These are phyloP conservation scores for Conidiobolus incongruus DNA, from an alignment of 371 early-diverging fungal species.

Conservation along the genomic window DNA sequence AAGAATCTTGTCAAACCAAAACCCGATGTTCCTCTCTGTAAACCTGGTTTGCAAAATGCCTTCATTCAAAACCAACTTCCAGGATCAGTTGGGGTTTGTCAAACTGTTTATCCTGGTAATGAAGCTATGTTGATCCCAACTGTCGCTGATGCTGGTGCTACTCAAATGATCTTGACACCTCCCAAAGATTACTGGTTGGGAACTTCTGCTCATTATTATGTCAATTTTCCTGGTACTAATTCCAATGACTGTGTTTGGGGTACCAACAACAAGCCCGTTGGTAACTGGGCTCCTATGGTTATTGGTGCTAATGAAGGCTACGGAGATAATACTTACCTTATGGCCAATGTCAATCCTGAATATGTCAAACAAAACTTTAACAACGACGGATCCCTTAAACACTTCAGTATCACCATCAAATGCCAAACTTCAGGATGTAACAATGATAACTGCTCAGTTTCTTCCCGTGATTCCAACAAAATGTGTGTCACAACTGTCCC, in stretches of 20 bases:
- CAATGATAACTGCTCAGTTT: not conserved
- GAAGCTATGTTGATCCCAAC: slow-evolving; percentile 6
- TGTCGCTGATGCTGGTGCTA: not conserved
- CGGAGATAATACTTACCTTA: not conserved
- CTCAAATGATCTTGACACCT: not conserved
- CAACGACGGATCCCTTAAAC: no score
- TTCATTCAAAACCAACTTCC: not conserved
- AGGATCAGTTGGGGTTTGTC: slow-evolving; percentile 1
- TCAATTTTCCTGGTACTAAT: slow-evolving; percentile 1
- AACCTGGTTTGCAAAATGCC: not conserved
- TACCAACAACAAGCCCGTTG: not conserved
- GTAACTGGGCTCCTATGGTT: slow-evolving; percentile 6
- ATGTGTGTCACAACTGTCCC: not conserved
- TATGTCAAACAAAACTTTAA: not conserved
- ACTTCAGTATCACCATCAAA: not conserved
- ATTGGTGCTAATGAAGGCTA: slow-evolving; percentile 3
- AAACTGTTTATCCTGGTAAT: slow-evolving; percentile 6
- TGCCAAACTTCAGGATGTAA: not conserved
- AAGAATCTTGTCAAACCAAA: not conserved
- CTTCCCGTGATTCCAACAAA: not conserved
- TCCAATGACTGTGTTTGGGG: not conserved
- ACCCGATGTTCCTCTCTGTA: slow-evolving; percentile 1
- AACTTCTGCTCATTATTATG: slow-evolving; percentile 5
- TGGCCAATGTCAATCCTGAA: slow-evolving; percentile 1
- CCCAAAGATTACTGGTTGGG: slow-evolving; percentile 1